Base-by-base conservation (phyloP, 441 rosid species). In the Populus hybrid region DNA sequence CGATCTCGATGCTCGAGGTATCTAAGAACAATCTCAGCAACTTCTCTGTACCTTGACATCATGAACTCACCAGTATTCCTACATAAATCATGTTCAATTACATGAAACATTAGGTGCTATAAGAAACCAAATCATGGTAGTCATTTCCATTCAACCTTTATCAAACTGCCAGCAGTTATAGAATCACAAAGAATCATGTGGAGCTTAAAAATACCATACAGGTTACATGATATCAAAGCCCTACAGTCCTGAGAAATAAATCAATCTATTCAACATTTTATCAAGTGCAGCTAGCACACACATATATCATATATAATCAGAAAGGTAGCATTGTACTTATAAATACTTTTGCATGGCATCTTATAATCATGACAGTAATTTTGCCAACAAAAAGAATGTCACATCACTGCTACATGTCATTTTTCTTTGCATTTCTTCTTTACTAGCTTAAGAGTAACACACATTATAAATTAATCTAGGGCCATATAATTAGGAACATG, bases 31-130 rank as follows among this genome's bases (percentile, higher is more conserved):
- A 97, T 95, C 12, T 97, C 99, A 61, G 99, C 99, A 74, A 97
- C 99, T 90, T 97, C 99, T 85, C 94, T 89, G 82, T 97, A 93
- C 87, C 99, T 89, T 75, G 99, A 95, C 99, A 95, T 97, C 99
- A 97, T 97, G 85, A 97, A 97, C 82, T 97, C 99, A 38, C 99
- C 99, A 0, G 99, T 95, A 85, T 97, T 97, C 88, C 99, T 97
- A 97, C 87, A 85, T 71, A 85, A 72, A 61, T 64, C 75, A 79
- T 42, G 76, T 78, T 46, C 67, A 82, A 80, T 77, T 80, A 63
- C 26, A 73, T 28, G 26, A 64, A 40, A 34, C 28, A 69, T 42
- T 20, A 38, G 28, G 30, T 14, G 46, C 68, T 46, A 46, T 14
- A 46, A 14, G 20, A 46, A 46, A 46, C 20, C 18, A 46, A 14